These are phyloP conservation scores for Raffaelea arxii DNA, from an alignment of 2,329 filamentous ascomycete genomes.

Conservation along the genomic window DNA sequence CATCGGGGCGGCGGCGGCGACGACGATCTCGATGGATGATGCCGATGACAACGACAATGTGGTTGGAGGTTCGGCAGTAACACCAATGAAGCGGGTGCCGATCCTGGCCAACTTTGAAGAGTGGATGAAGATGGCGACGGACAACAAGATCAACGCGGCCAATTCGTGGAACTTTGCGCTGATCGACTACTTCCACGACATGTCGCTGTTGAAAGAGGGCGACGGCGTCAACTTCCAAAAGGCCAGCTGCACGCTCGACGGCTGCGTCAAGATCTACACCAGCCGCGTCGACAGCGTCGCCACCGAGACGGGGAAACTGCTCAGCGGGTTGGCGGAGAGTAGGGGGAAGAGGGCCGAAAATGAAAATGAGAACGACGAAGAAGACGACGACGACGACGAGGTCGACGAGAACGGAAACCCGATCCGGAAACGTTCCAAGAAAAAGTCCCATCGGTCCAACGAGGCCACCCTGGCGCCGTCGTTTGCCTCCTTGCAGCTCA, in stretches of 20 bases:
- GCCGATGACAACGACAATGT: slow-evolving; percentile 53
- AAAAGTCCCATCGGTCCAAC: slow-evolving; percentile 58
- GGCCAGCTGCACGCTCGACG: slow-evolving; percentile 92
- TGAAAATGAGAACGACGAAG: slow-evolving; percentile 54
- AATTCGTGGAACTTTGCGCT: slow-evolving; percentile 99
- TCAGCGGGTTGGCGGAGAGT: slow-evolving; percentile 88
- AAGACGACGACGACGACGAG: slow-evolving; percentile 53
- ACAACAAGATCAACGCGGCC: slow-evolving; percentile 96
- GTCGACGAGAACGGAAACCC: slow-evolving; percentile 35
- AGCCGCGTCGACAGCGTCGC: slow-evolving; percentile 97
- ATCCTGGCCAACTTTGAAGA: slow-evolving; percentile 98
- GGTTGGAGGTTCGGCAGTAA: slow-evolving; percentile 54
- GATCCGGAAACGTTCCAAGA: slow-evolving; percentile 52
- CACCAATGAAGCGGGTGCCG: slow-evolving; percentile 91
- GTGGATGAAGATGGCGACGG: slow-evolving; percentile 99
- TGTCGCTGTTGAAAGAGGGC: slow-evolving; percentile 92
- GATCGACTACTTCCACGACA: slow-evolving; percentile 99
- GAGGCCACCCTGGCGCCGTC: slow-evolving; percentile 89
- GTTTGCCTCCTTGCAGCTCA: slow-evolving; percentile 80
- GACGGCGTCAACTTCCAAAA: slow-evolving; percentile 98
- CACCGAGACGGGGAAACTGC: slow-evolving; percentile 88
- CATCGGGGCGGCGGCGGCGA: slow-evolving; percentile 15
- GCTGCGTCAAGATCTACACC: slow-evolving; percentile 98
- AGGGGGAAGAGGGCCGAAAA: slow-evolving; percentile 60
- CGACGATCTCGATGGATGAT: slow-evolving; percentile 16